phyloP scores from a whole-genome alignment of 306 rosid species.

The Hylodesmum podocarpum region DNA sequence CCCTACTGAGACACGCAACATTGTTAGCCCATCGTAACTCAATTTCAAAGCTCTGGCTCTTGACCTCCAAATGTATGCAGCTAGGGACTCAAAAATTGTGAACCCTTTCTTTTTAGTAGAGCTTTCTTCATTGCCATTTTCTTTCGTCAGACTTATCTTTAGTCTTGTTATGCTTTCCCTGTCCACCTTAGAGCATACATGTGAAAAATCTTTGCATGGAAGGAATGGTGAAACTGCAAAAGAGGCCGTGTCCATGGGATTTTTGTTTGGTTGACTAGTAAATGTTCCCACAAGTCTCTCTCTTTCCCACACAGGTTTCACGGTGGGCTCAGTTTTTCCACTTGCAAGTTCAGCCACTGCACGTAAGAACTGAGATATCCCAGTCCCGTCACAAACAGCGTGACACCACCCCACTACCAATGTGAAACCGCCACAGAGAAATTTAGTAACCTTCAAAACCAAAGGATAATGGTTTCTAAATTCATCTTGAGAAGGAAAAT shows the following conservation, averaged over 20 bases:
- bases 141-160: background rate
- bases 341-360: slow-evolving; percentile 42
- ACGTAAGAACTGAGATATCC: slow-evolving; percentile 34
- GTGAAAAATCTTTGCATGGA: slow-evolving; percentile 5
- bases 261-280: background rate
- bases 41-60: background rate
- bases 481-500: slow-evolving; percentile 18
- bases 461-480: slow-evolving; percentile 17
- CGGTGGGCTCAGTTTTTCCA: slow-evolving; percentile 35
- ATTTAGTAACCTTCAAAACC: slow-evolving; percentile 36
- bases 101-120: background rate
- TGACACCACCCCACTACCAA: slow-evolving; percentile 38
- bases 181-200: slow-evolving; percentile 19
- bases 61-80: background rate
- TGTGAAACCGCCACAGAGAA: slow-evolving; percentile 44
- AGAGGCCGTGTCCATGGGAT: background rate
- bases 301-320: slow-evolving; percentile 51
- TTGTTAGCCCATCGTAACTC: background rate
- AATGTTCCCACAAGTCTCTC: slow-evolving; percentile 33
- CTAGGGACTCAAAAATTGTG: background rate
- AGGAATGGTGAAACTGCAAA: slow-evolving; percentile 33
- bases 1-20: background rate
- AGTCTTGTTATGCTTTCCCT: background rate
- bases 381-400: slow-evolving; percentile 36
- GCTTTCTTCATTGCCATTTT: background rate